Base-by-base conservation (phyloP, 176 grass and related monocot species). In the Juncus effusus region DNA sequence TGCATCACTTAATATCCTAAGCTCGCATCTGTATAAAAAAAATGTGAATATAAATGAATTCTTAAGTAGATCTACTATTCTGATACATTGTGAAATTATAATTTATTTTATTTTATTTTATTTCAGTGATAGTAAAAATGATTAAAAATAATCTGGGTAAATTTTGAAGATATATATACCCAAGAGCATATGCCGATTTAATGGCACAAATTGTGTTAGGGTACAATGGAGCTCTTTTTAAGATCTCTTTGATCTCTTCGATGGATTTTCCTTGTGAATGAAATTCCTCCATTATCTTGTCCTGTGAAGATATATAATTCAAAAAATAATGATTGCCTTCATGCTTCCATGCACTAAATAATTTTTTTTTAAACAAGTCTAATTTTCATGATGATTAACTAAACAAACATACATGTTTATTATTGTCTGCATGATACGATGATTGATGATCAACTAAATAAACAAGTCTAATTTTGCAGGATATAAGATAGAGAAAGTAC, bases 1-100 rank as follows among this genome's bases (percentile, higher is more conserved):
- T 77, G 91, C 91, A 78, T 96, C 91, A 62, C 91, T 96, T 37
- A 96, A 69, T 73, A 96, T 49, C 13, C 79, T 40, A 15, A 96
- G 79, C 58, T 91, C 91, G 70, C 91, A 96, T 62, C 81, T 84
- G 66, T 42, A 7, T 36, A 64, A 56, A 42, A 39, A 54, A 50
- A 6, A 35, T 8, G 0, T 9, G 52, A 71, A 53, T 51, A 63
- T 6, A 58, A 2, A 57, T 55, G 10, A 49, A 45, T 10, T 36
- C 2, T 28, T 28, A 28, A 28, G 19, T 28, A 28, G 19, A 28
- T 28, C 19, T 1, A 28, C 19, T 28, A 28, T 28, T 28, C 19
- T 1, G 19, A 28, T 28, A 28, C 1, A 28, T 28, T 28, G 19
- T 28, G 19, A 28, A 28, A 28, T 28, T 28, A 28, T 28, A 28